Evolutionary conservation across 345 rosid species (phyloP).

Genomic region (Pistacia vera): DNA sequence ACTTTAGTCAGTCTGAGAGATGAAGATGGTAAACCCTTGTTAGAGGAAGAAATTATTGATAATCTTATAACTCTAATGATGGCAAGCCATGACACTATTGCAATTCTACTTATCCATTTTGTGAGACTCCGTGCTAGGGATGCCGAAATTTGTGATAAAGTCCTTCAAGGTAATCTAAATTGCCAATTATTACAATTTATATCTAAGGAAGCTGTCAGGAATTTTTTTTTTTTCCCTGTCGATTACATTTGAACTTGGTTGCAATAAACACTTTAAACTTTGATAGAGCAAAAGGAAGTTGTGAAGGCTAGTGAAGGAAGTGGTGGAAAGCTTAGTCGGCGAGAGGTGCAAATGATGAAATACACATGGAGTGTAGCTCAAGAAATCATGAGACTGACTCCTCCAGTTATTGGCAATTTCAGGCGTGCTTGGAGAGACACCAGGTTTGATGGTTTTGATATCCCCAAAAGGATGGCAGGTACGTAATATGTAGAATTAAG

Average conservation of each 20-base stretch:
- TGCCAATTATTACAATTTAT: not conserved
- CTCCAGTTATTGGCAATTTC: conserved; percentile 26
- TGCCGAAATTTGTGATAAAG: conserved; percentile 1
- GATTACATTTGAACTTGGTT: too few species aligned
- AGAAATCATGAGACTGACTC: conserved; percentile 30
- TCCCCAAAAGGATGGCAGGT: conserved; percentile 35
- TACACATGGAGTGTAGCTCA: conserved; percentile 33
- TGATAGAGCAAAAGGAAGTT: conserved; percentile 24
- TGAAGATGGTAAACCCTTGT: not conserved
- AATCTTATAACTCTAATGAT: not conserved
- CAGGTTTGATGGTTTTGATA: conserved; percentile 21
- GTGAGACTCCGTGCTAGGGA: conserved; percentile 16
- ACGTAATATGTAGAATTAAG: not conserved
- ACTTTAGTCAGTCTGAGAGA: conserved; percentile 9
- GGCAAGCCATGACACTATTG: conserved; percentile 16
- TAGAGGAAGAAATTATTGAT: conserved; percentile 10
- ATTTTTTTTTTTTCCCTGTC: not conserved
- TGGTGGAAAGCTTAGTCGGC: conserved; percentile 19
- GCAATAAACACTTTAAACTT: too few species aligned
- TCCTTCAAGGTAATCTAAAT: conserved; percentile 16
- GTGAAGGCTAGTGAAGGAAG: conserved; percentile 8
- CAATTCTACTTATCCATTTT: conserved; percentile 5
- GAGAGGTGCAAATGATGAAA: conserved; percentile 30
- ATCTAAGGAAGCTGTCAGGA: not conserved
- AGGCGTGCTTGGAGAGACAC: conserved; percentile 23